Evolutionary conservation across 2,329 filamentous ascomycete genomes (phyloP).

Genomic region (Penicillium rolfsii): DNA sequence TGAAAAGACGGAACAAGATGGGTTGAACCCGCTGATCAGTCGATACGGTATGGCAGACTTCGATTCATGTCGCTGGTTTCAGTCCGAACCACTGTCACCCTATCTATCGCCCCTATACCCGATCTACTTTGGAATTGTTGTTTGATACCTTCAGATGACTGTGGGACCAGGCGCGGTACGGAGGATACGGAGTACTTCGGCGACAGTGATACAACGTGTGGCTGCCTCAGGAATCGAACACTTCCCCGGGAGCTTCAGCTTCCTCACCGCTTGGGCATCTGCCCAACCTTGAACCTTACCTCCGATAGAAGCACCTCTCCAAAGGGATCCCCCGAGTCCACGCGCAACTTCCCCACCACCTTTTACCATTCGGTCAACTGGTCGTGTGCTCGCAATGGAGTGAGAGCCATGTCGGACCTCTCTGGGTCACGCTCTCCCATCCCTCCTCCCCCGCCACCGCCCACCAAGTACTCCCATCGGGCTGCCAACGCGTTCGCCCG

Average conservation of each 20-base stretch:
- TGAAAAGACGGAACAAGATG: not conserved
- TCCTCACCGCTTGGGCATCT: slow-evolving; percentile 19
- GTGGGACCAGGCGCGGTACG: not conserved
- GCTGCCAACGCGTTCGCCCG: slow-evolving; percentile 54
- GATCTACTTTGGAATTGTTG: not conserved
- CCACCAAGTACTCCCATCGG: slow-evolving; percentile 47
- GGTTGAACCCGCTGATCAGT: not conserved
- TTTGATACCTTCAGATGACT: not conserved
- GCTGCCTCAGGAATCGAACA: slow-evolving; percentile 5
- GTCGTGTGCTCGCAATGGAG: slow-evolving; percentile 33
- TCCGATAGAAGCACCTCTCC: not conserved
- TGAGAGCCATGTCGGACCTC: slow-evolving; percentile 34
- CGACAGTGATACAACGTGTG: not conserved
- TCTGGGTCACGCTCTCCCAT: slow-evolving; percentile 36
- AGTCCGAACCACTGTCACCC: not conserved
- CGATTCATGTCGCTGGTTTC: not conserved
- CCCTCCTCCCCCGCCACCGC: slow-evolving; percentile 42
- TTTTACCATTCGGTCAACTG: slow-evolving; percentile 27
- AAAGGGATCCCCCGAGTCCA: not conserved
- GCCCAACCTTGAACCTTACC: slow-evolving; percentile 3
- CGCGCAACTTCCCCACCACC: slow-evolving; percentile 3
- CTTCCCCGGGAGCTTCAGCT: not conserved
- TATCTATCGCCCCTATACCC: not conserved
- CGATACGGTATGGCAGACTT: not conserved
- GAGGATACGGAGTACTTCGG: not conserved